Percentiles rank a stretch among this genome's conserved stretches.
phyloP scores from a whole-genome alignment of 1,139 yeast genomes.

The Kodamaea sp. region DNA sequence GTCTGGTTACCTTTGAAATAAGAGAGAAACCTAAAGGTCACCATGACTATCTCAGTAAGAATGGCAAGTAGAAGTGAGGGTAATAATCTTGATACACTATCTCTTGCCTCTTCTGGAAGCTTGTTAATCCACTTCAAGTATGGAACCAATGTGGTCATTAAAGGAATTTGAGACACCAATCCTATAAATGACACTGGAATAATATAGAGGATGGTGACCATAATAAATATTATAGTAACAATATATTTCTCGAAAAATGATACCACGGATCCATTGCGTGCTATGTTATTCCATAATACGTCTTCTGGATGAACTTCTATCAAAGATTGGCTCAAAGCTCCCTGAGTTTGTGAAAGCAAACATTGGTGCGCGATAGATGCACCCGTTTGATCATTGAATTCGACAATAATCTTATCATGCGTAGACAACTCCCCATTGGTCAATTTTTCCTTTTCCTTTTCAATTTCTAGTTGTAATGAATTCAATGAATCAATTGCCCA shows the following conservation, averaged over 20 bases:
- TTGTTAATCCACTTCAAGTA: conserved; percentile 51
- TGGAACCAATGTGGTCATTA: conserved; percentile 56
- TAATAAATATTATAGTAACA: conserved; percentile 44
- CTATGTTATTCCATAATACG: conserved; percentile 58
- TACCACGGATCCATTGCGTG: conserved; percentile 32
- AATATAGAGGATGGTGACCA: conserved; percentile 60
- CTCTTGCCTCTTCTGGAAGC: conserved; percentile 55
- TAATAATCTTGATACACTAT: conserved; percentile 54
- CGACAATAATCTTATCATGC: conserved; percentile 51
- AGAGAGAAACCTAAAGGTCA: conserved; percentile 50
- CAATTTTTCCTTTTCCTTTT: conserved; percentile 21
- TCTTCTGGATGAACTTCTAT: conserved; percentile 60
- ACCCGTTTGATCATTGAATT: conserved; percentile 48
- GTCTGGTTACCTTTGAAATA: conserved; percentile 53
- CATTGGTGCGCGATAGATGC: conserved; percentile 60
- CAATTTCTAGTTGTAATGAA: conserved; percentile 20
- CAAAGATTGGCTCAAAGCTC: conserved; percentile 41
- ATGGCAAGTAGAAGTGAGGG: conserved; percentile 63
- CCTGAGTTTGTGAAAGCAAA: conserved; percentile 44
- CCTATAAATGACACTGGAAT: conserved; percentile 75
- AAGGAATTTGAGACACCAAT: conserved; percentile 63
- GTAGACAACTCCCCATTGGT: conserved; percentile 21
- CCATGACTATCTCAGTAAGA: conserved; percentile 57
- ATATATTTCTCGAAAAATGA: conserved; percentile 37
- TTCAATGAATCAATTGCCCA: conserved; percentile 33